Base-by-base conservation (phyloP, 1,139 yeast genomes). In the Hansenula anomala region DNA sequence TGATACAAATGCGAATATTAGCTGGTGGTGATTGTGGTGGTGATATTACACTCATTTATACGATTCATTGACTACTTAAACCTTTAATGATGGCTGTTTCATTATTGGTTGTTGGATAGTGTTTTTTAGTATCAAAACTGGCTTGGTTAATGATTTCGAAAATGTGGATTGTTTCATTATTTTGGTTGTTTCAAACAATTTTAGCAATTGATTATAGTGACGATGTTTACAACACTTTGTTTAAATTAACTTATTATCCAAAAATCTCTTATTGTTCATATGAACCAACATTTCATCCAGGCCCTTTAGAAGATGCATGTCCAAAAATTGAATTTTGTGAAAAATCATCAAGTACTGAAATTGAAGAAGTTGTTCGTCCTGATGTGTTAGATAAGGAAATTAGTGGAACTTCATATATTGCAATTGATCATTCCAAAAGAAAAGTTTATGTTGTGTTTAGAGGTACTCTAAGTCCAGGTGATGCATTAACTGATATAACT, bases 401-500 rank as follows among this genome's bases (percentile, higher is more conserved):
- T 30, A 66, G 75, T 9, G 81, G 55, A 6, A 34, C 48, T 14
- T 46, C 47, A 3, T 67, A 58, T 45, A 60, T 71, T 36, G 79
- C 73, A 1, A 49, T 68, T 7, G 78, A 78, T 49, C 54, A 60
- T 15, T 34, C 42, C 2, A 38, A 55, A 15, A 51, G 64, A 39
- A 55, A 64, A 46, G 58, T 80, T 25, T 41, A 70, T 40, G 51
- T 75, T 44, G 65, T 60, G 27, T 75, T 78, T 44, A 67, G 85
- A 56, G 87, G 88, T 3, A 75, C 85, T 0, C 64, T 77, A 1
- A 68, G 81, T 9, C 57, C 64, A 11, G 65, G 71, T 33, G 90
- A 81, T 50, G 73, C 84, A 78, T 45, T 67, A 15, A 67, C 75
- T 30, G 79, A 80, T 60, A 58, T 78, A 35, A 66, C 56, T 52